Evolutionary conservation across 805 yeast species (phyloP), one percentile per base, ranked within the genome.

Genomic region (Kodamaea neixiangensis): DNA sequence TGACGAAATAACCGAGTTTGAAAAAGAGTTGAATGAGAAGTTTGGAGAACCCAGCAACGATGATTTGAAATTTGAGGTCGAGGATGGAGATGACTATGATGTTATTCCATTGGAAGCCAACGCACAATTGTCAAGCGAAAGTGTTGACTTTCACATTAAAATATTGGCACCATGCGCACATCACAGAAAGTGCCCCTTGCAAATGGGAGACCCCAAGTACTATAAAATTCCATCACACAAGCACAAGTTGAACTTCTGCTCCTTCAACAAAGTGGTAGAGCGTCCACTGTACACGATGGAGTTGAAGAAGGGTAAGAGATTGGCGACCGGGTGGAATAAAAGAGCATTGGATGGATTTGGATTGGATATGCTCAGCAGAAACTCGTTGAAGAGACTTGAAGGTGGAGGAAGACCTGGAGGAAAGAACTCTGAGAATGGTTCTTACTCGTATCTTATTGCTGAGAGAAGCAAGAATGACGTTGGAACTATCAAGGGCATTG

Each of bases 131-230:
- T 54, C 15, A 49, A 54, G 56, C 3, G 67, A 64, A 33, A 60
- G 66, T 33, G 69, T 69, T 41, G 67, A 79, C 62, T 76, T 79
- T 61, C 85, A 86, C 56, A 61, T 91, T 46, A 78, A 79, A 38
- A 76, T 93, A 7, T 63, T 93, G 15, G 97, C 97, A 0, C 99
- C 99, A 2, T 94, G 97, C 63, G 69, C 93, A 0, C 97, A 94
- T 64, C 97, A 90, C 60, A 81, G 85, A 10, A 78, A 75, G 56
- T 92, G 97, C 61, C 97, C 98, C 0, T 70, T 93, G 49, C 97
- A 92, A 66, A 76, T 83, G 29, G 85, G 86, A 11, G 86, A 86
- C 46, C 89, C 96, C 1, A 80, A 80, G 33, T 82, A 78, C 60
- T 88, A 85, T 62, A 73, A 74, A 37, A 77, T 75, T 41, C 75